Evolutionary conservation across 345 rosid species (phyloP).

Genomic region (Arabidopsis thaliana): DNA sequence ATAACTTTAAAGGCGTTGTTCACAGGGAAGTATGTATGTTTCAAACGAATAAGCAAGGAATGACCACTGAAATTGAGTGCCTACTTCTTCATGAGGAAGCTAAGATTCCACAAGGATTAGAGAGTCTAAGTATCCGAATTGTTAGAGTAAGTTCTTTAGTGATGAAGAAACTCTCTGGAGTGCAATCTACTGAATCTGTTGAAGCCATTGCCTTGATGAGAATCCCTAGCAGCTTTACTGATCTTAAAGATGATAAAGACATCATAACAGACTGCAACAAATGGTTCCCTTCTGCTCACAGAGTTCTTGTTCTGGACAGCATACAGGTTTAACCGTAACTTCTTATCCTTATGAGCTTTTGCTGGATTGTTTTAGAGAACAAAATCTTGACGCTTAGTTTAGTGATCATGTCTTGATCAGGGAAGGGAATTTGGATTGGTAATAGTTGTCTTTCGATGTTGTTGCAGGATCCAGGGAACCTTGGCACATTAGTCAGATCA

Average conservation of each 20-base stretch:
- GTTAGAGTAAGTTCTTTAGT: slow-evolving; percentile 65
- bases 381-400: no score
- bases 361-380: no score
- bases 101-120: slow-evolving; percentile 60
- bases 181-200: slow-evolving; percentile 75
- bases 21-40: slow-evolving; percentile 73
- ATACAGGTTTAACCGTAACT: slow-evolving; percentile 61
- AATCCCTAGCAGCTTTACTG: slow-evolving; percentile 65
- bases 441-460: not conserved
- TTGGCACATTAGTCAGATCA: slow-evolving; percentile 87
- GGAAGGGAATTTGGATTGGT: slow-evolving; percentile 10
- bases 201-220: slow-evolving; percentile 84
- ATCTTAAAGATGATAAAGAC: slow-evolving; percentile 44
- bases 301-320: slow-evolving; percentile 86
- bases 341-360: no score
- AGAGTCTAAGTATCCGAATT: slow-evolving; percentile 41
- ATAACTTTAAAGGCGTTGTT: slow-evolving; percentile 15
- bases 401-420: slow-evolving; percentile 1
- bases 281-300: slow-evolving; percentile 68
- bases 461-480: slow-evolving; percentile 94
- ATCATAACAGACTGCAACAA: slow-evolving; percentile 45
- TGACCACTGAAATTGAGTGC: slow-evolving; percentile 57
- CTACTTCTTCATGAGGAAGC: slow-evolving; percentile 65
- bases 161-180: slow-evolving; percentile 84
- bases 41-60: slow-evolving; percentile 50